Base-by-base conservation (phyloP, 768 basidiomycete species). In the Neoboletus brunneissimus region DNA sequence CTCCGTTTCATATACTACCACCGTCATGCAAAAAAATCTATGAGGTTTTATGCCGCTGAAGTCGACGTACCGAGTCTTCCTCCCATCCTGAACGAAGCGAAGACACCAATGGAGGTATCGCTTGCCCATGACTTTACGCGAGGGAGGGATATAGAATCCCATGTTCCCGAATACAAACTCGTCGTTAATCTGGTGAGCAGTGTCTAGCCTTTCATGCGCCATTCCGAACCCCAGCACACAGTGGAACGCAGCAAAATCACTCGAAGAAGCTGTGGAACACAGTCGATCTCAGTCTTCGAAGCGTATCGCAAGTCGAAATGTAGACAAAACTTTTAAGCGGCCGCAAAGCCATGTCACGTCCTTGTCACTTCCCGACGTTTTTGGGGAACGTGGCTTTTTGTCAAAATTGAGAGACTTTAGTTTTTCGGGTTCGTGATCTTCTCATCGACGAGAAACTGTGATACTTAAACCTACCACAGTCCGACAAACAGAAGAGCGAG, bases 1-100 rank as follows among this genome's bases (percentile, higher is more conserved):
- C 47, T 65, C 62, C 58, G 67, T 54, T 55, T 82, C 37, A 74
- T 86, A 38, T 73, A 77, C 49, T 89, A 87, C 64, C 67, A 71
- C 44, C 79, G 82, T 13, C 86, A 87, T 38, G 66, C 76, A n/a
- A 69, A 75, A 18, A 68, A 72, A 7, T 81, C 83, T 5, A 72
- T 89, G 56, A 80, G 87, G n/a, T 89, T 87, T 59, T 86, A 91
- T 62, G 71, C 82, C 0, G 67, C 88, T 22, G 74, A 78, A 48
- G 67, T 72, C 5, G 65, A 76, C 11, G 56, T 64, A 13, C 67
- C 72, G 38, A 59, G 71, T 63, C 32, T 38, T 13, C n/a, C 53
- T 50, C 69, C 23, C 12, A 11, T 51, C 13, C 67, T 42, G 44
- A 35, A 53, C 51, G 62, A 56, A 48, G 44, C 23, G 34, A 68